These are phyloP conservation scores for Calvatia gigantea DNA, from an alignment of 768 basidiomycete species.

Conservation along the genomic window DNA sequence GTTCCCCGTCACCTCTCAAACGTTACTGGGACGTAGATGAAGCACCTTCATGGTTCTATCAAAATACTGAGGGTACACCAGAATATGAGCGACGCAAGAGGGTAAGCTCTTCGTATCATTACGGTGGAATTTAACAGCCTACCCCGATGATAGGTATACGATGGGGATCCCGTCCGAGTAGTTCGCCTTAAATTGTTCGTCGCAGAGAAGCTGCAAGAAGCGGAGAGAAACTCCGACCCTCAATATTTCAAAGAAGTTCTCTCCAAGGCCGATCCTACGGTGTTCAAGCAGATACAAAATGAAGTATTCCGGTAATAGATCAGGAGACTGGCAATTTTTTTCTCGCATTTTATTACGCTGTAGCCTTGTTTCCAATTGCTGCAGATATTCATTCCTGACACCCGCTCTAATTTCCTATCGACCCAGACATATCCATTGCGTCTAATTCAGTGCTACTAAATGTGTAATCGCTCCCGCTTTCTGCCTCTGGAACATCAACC, in stretches of 20 bases:
- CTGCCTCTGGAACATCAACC: constrained; percentile 37
- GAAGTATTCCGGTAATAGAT: constrained; percentile 34
- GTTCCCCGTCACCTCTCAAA: constrained; percentile 41
- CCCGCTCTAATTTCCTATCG: constrained; percentile 49
- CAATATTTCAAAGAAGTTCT: constrained; percentile 63
- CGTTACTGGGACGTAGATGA: constrained; percentile 71
- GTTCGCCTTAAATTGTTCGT: constrained; percentile 62
- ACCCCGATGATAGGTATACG: constrained; percentile 51
- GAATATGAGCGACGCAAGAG: constrained; percentile 75
- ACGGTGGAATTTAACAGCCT: constrained; percentile 3
- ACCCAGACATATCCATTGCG: constrained; percentile 55
- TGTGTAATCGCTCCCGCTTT: constrained; percentile 52
- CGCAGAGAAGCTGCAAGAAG: constrained; percentile 54
- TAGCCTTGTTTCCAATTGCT: constrained; percentile 1
- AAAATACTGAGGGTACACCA: constrained; percentile 62
- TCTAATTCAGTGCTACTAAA: constrained; percentile 49
- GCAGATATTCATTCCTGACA: constrained; percentile 16
- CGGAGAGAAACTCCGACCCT: constrained; percentile 56
- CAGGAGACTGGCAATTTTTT: neutral
- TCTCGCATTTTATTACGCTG: constrained; percentile 5
- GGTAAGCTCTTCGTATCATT: constrained; percentile 35
- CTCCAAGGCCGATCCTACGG: constrained; percentile 62
- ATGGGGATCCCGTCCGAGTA: constrained; percentile 70
- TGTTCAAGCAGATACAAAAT: constrained; percentile 68
- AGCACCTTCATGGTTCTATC: constrained; percentile 56